A percentile compares a stretch with the other conserved stretches of the same genome.
Conservation (phyloP, 2,329 filamentous ascomycete species). For the Colletotrichum tofieldiae region DNA sequence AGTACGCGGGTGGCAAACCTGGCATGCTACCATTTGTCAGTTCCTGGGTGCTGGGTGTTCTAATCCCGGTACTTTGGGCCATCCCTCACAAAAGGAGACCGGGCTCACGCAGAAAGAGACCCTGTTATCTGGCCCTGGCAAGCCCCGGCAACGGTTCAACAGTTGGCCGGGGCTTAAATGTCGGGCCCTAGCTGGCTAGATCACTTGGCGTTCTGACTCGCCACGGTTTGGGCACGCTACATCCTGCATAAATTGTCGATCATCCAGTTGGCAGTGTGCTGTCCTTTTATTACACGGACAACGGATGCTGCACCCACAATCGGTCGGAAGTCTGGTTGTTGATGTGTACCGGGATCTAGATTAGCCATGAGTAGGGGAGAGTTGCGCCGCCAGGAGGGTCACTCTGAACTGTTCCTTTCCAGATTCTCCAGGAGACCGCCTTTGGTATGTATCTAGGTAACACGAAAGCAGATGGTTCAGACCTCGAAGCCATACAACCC, state of each 20-base stretch:
- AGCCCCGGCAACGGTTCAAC: background rate
- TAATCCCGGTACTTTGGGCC: constrained; percentile 1
- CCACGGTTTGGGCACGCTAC: background rate
- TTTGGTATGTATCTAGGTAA: background rate
- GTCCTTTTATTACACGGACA: background rate
- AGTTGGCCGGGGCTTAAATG: background rate
- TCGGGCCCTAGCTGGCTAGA: background rate
- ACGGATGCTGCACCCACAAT: background rate
- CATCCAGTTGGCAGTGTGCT: background rate
- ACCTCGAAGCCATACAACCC: background rate
- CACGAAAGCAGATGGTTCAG: background rate
- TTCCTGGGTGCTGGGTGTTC: background rate
- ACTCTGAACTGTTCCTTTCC: background rate
- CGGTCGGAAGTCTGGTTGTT: background rate
- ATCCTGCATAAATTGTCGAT: background rate
- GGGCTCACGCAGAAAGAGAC: constrained; percentile 10
- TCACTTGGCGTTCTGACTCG: background rate
- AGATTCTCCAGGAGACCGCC: background rate
- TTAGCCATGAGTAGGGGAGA: background rate
- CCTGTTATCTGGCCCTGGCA: background rate
- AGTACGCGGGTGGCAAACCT: background rate
- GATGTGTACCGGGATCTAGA: constrained; percentile 15
- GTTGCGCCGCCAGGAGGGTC: background rate
- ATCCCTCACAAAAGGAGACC: background rate
- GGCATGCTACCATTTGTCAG: background rate